Base-by-base conservation (phyloP, 108 stramenopile species). In the Cyclotella sp. region DNA sequence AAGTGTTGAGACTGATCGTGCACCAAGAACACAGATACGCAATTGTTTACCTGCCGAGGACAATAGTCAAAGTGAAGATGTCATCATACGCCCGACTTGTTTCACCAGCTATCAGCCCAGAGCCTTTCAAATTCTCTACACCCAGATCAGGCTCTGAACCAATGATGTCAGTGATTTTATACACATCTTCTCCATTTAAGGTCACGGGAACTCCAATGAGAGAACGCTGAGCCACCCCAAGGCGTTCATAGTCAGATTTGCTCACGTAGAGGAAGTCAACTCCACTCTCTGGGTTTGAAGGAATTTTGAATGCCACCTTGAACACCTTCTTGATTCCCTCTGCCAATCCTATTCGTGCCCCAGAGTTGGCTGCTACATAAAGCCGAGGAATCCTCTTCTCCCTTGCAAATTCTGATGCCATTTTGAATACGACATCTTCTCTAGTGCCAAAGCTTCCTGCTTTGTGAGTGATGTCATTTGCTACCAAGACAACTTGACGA, bases 391-490 rank as follows among this genome's bases (percentile, higher is more conserved):
- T 89, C 30, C 91, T 87, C 63, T 75, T 89, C 64, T 90, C 86
- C 54, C 99, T 85, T 19, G 99, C 97, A 63, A 86, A 91, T 72
- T 93, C 89, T 15, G 95, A 97, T 24, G 98, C 98, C 65, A 96
- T 76, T 84, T 95, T 94, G 87, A 99, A 99, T 8, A 99, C 93
- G 47, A 94, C 88, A 81, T 99, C 99, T 84, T 99, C 99, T 27
- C 95, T 85, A 5, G 98, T 98, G 51, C 99, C 99, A 78, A 99
- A 99, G 53, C 97, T 97, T 47, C 99, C 99, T 28, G 98, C 97
- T 75, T 96, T 91, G 84, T 88, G 79, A 21, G 98, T 99, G 73
- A 99, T 99, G 72, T 99, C 99, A 77, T 99, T 99, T 46, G 98
- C 97, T 84, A 99, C 97, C 75, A 99, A 66, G n/a, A 99, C 95